phyloP scores from a whole-genome alignment of 2,329 filamentous ascomycete genomes.

The Epichloe festucae region DNA sequence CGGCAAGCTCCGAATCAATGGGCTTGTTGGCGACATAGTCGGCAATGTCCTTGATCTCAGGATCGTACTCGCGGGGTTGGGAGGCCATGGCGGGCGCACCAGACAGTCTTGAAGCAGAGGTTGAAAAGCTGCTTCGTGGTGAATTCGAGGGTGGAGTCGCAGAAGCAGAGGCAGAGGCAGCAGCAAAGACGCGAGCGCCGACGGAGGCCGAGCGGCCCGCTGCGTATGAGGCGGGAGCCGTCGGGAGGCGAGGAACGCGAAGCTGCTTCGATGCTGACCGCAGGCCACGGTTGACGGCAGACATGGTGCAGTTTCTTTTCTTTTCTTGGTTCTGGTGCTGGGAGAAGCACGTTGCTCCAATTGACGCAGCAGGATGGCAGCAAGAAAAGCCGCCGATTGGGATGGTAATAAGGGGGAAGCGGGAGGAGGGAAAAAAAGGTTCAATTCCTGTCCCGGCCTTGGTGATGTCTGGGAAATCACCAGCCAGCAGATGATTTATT shows the following conservation, averaged over 20 bases:
- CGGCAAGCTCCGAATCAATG: conserved; percentile 83
- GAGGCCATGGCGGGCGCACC: conserved; percentile 38
- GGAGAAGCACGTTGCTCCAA: background rate
- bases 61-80: conserved; percentile 57
- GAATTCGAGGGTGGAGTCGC: conserved; percentile 11
- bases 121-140: conserved; percentile 32
- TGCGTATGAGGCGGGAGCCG: background rate
- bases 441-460: background rate
- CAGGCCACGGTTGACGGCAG: conserved; percentile 40
- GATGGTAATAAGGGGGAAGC: background rate
- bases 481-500: background rate
- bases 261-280: conserved; percentile 42
- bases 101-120: conserved; percentile 33
- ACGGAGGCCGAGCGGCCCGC: conserved; percentile 12
- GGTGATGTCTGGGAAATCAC: background rate
- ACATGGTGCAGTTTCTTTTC: conserved; percentile 26
- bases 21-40: conserved; percentile 87
- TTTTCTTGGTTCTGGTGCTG: background rate
- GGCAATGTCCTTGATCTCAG: conserved; percentile 91
- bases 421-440: conserved; percentile 4
- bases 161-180: conserved; percentile 11
- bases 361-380: conserved; percentile 1
- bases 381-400: background rate
- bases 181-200: conserved; percentile 19
- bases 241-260: conserved; percentile 26